Conservation (phyloP, 2,329 filamentous ascomycete genomes). For the Trichoderma guizhouense region DNA sequence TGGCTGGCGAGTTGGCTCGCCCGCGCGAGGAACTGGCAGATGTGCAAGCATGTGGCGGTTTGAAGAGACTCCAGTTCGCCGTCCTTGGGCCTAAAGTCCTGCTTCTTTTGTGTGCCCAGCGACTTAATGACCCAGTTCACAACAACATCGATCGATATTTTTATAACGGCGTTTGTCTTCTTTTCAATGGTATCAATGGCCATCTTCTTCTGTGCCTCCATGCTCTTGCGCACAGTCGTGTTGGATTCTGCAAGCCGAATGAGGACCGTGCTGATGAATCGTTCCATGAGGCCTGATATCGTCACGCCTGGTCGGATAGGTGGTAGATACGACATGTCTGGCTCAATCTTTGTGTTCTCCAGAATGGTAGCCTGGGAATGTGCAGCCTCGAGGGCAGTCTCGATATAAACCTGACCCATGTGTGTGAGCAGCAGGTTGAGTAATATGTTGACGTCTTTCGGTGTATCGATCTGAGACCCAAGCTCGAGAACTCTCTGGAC, state of each 20-base stretch:
- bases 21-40: constrained; percentile 74
- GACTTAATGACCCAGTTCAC: constrained; percentile 73
- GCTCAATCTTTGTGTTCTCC: constrained; percentile 77
- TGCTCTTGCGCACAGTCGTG: constrained; percentile 82
- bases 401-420: constrained; percentile 79
- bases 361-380: constrained; percentile 71
- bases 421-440: constrained; percentile 78
- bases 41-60: constrained; percentile 77
- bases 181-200: constrained; percentile 77
- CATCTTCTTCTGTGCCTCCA: constrained; percentile 75
- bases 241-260: constrained; percentile 86
- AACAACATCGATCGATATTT: constrained; percentile 61
- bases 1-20: constrained; percentile 60
- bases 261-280: constrained; percentile 85
- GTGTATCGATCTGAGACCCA: constrained; percentile 81
- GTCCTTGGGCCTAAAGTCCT: constrained; percentile 85
- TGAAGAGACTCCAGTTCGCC: constrained; percentile 76
- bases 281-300: constrained; percentile 89
- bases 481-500: constrained; percentile 88
- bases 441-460: constrained; percentile 86
- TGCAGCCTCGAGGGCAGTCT: constrained; percentile 66
- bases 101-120: constrained; percentile 76
- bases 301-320: constrained; percentile 77
- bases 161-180: constrained; percentile 66
- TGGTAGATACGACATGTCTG: constrained; percentile 80